Base-by-base conservation (phyloP, 2,329 filamentous ascomycete species). In the Fusarium begoniae region DNA sequence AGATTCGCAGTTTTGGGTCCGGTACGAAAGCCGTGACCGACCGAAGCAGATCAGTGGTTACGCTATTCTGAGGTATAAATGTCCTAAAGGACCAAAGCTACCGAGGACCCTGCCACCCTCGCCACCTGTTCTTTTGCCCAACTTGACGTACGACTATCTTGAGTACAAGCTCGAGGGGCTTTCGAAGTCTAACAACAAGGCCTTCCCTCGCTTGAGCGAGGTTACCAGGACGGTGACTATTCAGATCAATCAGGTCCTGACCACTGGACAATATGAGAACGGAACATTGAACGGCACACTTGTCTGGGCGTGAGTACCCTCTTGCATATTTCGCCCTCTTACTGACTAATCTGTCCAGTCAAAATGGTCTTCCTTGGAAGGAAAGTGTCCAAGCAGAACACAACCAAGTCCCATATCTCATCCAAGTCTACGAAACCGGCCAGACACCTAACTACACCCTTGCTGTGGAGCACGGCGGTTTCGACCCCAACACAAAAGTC, bases 221-320 rank as follows among this genome's bases (percentile, higher is more conserved):
- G 87, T 89, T 9, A 89, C 87, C 2, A 83, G 87, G 24, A 84
- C 84, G 0, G 78, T 89, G 12, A 82, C 84, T 44, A 84, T 89
- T 50, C 84, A 85, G 14, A 79, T 84, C n/a, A 82, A 82, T 40
- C 83, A 86, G 70, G 78, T 82, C 18, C 63, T 82, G 7, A 80
- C 82, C 6, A 79, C 80, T 30, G 82, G 82, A 5, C 50, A 44
- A 9, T 74, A 74, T 26, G 63, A 45, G 11, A 74, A 74, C 3
- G 72, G 71, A 18, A 72, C 71, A 0, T 11, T 74, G 13, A 74
- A 74, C 18, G 72, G 72, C n/a, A 69, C 71, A 12, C 35, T 74
- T 6, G 71, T 50, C 2, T 74, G 72, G 72, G 72, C 59, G 71
- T 74, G 17, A 35, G 71, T 70, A 9, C 0, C 1, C 4, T 8